Evolutionary conservation across 768 basidiomycete genomes (phyloP).

Genomic region (Trametes coccinea): DNA sequence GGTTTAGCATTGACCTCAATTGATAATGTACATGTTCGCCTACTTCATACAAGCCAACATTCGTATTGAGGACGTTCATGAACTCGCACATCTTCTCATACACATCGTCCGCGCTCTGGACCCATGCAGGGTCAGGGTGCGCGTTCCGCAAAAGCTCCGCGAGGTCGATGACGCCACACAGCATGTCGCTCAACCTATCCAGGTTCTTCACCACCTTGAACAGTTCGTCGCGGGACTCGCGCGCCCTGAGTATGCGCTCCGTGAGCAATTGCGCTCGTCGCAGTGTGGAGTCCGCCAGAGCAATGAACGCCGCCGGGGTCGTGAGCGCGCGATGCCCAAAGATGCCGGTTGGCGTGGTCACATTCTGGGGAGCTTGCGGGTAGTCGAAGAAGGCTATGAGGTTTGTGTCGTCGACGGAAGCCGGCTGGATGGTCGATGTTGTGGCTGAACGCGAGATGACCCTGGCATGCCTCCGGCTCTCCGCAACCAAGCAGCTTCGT

Average conservation of each 20-base stretch:
- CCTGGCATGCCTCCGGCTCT: conserved; percentile 22
- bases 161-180: conserved; percentile 96
- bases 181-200: conserved; percentile 92
- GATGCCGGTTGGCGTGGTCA: conserved; percentile 67
- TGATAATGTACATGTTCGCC: conserved; percentile 33
- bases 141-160: conserved; percentile 92
- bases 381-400: conserved; percentile 74
- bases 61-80: conserved; percentile 96
- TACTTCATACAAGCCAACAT: conserved; percentile 88
- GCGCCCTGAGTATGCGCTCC: conserved; percentile 74
- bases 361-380: conserved; percentile 43
- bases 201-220: conserved; percentile 91
- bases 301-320: conserved; percentile 65
- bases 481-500: conserved; percentile 44
- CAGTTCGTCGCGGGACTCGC: conserved; percentile 72
- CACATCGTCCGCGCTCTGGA: conserved; percentile 78
- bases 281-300: conserved; percentile 78
- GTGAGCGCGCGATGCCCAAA: conserved; percentile 80
- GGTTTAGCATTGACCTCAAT: not conserved
- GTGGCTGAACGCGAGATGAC: conserved; percentile 32
- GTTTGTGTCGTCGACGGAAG: conserved; percentile 64
- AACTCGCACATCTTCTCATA: conserved; percentile 94
- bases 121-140: conserved; percentile 86
- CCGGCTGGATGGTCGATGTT: conserved; percentile 48
- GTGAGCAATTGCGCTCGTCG: conserved; percentile 81